Percentiles rank a stretch among this genome's conserved stretches.
Conservation (phyloP, 1,284 basidiomycete species). For the Tylopilus orsonianus region DNA sequence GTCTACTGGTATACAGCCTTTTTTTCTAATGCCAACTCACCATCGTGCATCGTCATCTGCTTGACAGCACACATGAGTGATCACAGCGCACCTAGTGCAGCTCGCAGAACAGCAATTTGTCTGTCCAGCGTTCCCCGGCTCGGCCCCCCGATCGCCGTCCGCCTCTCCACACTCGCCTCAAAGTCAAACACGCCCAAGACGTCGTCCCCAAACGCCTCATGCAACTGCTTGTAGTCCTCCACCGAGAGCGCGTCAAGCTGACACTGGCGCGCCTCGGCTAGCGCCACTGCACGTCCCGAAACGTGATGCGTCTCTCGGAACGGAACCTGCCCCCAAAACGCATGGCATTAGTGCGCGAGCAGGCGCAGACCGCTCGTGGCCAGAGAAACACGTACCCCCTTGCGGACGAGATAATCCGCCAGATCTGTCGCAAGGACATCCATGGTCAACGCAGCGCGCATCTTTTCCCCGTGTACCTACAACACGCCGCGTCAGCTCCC, state of each 20-base stretch:
- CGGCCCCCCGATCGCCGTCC: constrained; percentile 91
- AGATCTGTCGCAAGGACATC: constrained; percentile 97
- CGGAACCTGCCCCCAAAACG: constrained; percentile 72
- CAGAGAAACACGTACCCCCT: constrained; percentile 67
- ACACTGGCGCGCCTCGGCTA: constrained; percentile 83
- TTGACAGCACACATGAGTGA: not conserved
- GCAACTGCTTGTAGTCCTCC: constrained; percentile 76
- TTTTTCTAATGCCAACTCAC: not conserved
- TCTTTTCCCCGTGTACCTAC: constrained; percentile 86
- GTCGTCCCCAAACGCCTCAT: constrained; percentile 81
- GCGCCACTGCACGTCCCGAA: constrained; percentile 92
- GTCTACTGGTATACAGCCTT: not conserved
- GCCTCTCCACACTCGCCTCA: constrained; percentile 92
- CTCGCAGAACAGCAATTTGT: constrained; percentile 75
- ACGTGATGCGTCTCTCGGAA: constrained; percentile 99
- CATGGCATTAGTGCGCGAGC: too few species aligned
- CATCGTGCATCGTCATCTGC: too few species aligned
- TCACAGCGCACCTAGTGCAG: constrained; percentile 15
- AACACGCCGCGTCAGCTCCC: not conserved
- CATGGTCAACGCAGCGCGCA: constrained; percentile 89
- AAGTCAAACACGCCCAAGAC: constrained; percentile 86
- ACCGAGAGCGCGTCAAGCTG: constrained; percentile 82
- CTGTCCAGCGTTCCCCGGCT: constrained; percentile 82
- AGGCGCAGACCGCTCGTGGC: too few species aligned
- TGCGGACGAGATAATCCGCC: constrained; percentile 96